phyloP scores from a whole-genome alignment of 805 yeast genomes.

The Saccharomyces jurei region DNA sequence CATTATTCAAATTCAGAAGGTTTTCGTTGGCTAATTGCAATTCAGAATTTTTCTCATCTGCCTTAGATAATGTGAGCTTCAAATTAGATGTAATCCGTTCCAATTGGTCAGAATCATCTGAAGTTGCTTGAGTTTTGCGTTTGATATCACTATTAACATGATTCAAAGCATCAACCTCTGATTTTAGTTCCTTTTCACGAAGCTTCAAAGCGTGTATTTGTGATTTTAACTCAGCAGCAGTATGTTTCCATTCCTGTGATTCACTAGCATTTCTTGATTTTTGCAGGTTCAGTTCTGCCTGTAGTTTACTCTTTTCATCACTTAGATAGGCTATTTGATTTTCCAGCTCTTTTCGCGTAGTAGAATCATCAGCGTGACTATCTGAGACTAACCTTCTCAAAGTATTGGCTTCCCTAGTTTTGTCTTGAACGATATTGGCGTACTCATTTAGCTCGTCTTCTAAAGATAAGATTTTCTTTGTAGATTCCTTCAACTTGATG shows the following conservation, averaged over 20 bases:
- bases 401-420: slow-evolving; percentile 69
- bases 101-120: slow-evolving; percentile 28
- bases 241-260: slow-evolving; percentile 49
- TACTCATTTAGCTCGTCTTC: slow-evolving; percentile 81
- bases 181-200: slow-evolving; percentile 29
- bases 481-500: slow-evolving; percentile 60
- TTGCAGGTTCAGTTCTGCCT: slow-evolving; percentile 41
- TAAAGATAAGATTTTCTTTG: slow-evolving; percentile 50
- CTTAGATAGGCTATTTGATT: slow-evolving; percentile 40
- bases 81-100: slow-evolving; percentile 33
- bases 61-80: slow-evolving; percentile 43
- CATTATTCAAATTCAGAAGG: slow-evolving; percentile 58
- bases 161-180: slow-evolving; percentile 28
- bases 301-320: slow-evolving; percentile 58
- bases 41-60: slow-evolving; percentile 47
- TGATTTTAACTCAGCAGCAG: slow-evolving; percentile 35
- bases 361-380: slow-evolving; percentile 49
- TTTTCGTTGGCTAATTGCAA: slow-evolving; percentile 44
- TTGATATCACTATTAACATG: slow-evolving; percentile 25
- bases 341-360: slow-evolving; percentile 46
- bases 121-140: slow-evolving; percentile 18
- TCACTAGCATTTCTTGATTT: slow-evolving; percentile 57
- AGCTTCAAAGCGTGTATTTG: slow-evolving; percentile 30
- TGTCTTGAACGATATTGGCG: slow-evolving; percentile 64
- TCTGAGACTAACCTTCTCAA: slow-evolving; percentile 64